A percentile compares a stretch with the other conserved stretches of the same genome.
These are phyloP conservation scores for Darksidea phi DNA, from an alignment of 495 filamentous ascomycete species.

Conservation along the genomic window DNA sequence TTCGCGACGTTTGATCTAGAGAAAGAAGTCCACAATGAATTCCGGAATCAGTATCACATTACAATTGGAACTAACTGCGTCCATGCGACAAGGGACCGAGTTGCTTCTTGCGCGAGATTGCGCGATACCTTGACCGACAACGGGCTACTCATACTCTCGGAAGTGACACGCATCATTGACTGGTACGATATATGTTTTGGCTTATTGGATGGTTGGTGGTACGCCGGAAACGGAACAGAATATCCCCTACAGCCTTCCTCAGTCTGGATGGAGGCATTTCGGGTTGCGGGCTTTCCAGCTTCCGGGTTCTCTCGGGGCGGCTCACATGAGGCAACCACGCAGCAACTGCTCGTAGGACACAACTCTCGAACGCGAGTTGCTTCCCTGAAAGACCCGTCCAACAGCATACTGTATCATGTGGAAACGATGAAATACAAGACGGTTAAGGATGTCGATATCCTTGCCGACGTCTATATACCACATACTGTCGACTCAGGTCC, in stretches of 20 bases:
- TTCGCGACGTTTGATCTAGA: conserved; percentile 11
- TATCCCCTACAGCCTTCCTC: conserved; percentile 31
- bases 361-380: not conserved
- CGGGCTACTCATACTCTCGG: conserved; percentile 7
- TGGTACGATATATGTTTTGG: conserved; percentile 44
- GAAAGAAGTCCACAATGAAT: not conserved
- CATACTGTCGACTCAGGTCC: too few relatives aligned
- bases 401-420: too few relatives aligned
- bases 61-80: conserved; percentile 49
- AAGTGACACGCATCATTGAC: conserved; percentile 27
- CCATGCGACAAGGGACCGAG: conserved; percentile 47
- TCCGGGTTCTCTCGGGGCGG: not conserved
- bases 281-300: not conserved
- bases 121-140: not conserved
- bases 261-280: not conserved
- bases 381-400: not conserved
- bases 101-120: not conserved
- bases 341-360: not conserved
- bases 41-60: conserved; percentile 19
- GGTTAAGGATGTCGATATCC: not conserved
- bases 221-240: conserved; percentile 38
- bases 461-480: not conserved
- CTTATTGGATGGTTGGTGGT: conserved; percentile 46
- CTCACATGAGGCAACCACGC: not conserved
- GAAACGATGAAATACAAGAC: not conserved